These are phyloP conservation scores for Ceratonia siliqua DNA, from an alignment of 306 rosid species.

Conservation along the genomic window DNA sequence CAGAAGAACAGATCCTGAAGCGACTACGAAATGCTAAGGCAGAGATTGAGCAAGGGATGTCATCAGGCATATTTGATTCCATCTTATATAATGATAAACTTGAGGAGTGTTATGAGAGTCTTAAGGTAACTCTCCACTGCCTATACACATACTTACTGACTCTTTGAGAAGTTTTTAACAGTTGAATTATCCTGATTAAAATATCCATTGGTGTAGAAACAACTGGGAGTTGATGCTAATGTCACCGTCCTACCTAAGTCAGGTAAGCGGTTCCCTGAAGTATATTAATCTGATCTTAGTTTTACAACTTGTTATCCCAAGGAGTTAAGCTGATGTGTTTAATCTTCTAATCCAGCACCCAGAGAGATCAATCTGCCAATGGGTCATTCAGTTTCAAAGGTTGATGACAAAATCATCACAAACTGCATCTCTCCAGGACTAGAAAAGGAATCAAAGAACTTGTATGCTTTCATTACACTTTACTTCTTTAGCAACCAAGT, in stretches of 20 bases:
- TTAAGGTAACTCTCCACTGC: slow-evolving; percentile 55
- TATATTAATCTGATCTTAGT: neutral
- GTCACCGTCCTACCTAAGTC: slow-evolving; percentile 41
- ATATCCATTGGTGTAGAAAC: slow-evolving; percentile 50
- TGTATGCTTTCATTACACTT: slow-evolving; percentile 47
- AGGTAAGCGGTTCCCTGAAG: slow-evolving; percentile 46
- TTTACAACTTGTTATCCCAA: neutral
- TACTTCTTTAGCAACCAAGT: neutral
- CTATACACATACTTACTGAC: neutral
- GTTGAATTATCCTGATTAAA: slow-evolving; percentile 12
- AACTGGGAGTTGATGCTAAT: slow-evolving; percentile 68
- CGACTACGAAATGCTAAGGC: slow-evolving; percentile 76
- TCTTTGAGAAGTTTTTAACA: neutral
- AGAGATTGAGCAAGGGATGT: slow-evolving; percentile 79
- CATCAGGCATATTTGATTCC: slow-evolving; percentile 69
- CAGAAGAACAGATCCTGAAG: slow-evolving; percentile 85
- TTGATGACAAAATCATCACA: slow-evolving; percentile 65
- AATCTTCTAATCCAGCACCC: slow-evolving; percentile 37
- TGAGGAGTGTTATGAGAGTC: slow-evolving; percentile 63
- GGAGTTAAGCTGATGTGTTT: slow-evolving; percentile 20
- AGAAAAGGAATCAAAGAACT: slow-evolving; percentile 51
- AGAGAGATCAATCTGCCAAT: slow-evolving; percentile 56
- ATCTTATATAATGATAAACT: slow-evolving; percentile 80
- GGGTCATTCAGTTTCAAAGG: slow-evolving; percentile 55
- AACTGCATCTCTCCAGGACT: slow-evolving; percentile 46